Base-by-base conservation (phyloP, 2,329 filamentous ascomycete species). In the Pleoardoris graminearum region DNA sequence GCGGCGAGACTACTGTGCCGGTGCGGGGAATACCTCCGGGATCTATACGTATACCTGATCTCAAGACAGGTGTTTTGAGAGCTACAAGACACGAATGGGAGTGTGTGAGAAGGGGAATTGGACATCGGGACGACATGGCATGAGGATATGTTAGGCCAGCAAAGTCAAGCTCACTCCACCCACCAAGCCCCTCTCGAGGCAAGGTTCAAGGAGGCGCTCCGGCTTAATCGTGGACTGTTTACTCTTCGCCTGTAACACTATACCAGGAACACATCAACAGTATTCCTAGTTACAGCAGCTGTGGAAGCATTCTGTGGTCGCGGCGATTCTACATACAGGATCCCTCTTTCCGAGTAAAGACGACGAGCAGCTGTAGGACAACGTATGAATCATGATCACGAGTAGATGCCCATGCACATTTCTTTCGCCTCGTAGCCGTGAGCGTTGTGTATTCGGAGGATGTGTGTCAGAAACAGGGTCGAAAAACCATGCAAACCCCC, bases 101-200 rank as follows among this genome's bases (percentile, higher is more conserved):
- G n/a, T n/a, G 10, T 27, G 25, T 27, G 25, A 14, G 7, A 7
- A 19, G 29, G 36, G 17, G 19, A 12, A 29, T 11, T 11, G 43
- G 27, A 39, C 11, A 19, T 11, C 16, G 14, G 39, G 11, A 45
- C 23, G 23, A 23, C 33, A 35, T 12, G 17, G 41, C 22, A 49
- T 48, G 41, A 43, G 49, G 53, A 57, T 59, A 83, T 93, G 89
- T 94, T 77, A 80, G 89, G 87, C 83, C 89, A 86, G 85, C 89
- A 89, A 90, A 96, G 90, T 96, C 92, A 96, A 96, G 84, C 90
- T 80, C 82, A 86, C 85, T 87, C 90, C 89, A 96, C 85, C 87
- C 90, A 88, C 85, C 85, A 80, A 77, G 74, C 74, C 80, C 84
- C 89, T 95, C 78, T 96, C 89, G 79, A 84, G 77, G 79, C 80